phyloP scores from a whole-genome alignment of 352 stramenopile species.

The Pythium pyrilobum region DNA sequence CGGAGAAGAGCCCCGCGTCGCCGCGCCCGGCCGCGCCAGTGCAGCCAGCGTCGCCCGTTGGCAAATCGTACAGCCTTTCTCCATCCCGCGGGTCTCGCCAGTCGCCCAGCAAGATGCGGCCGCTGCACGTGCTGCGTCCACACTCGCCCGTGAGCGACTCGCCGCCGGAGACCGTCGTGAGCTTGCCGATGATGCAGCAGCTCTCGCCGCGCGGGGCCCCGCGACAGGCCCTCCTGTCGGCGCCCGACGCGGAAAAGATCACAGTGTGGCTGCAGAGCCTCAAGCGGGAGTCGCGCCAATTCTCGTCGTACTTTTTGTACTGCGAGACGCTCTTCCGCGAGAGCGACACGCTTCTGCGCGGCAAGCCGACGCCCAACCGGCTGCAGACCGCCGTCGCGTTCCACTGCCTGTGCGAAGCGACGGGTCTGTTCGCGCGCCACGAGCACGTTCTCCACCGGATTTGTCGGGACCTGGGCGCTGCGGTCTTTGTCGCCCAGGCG shows the following conservation, averaged over 20 bases:
- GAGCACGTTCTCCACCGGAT: conserved; percentile 52
- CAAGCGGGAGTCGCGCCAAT: conserved; percentile 29
- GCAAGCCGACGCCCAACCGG: conserved; percentile 59
- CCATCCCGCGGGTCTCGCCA: neutral
- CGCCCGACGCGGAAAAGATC: conserved; percentile 56
- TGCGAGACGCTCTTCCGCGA: conserved; percentile 73
- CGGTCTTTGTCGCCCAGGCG: conserved; percentile 52
- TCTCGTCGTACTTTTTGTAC: conserved; percentile 67
- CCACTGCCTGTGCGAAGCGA: conserved; percentile 64
- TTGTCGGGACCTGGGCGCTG: conserved; percentile 47
- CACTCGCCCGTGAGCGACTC: conserved; percentile 18
- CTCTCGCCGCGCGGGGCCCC: conserved; percentile 15
- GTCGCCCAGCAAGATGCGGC: conserved; percentile 11
- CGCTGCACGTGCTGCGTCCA: conserved; percentile 12
- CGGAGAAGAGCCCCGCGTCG: conserved; percentile 8
- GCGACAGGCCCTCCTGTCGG: conserved; percentile 28
- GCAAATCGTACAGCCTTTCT: neutral
- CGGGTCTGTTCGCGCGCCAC: conserved; percentile 51
- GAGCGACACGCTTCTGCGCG: conserved; percentile 46
- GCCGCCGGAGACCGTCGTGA: conserved; percentile 16
- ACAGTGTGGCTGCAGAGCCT: conserved; percentile 56
- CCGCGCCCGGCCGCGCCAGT: conserved; percentile 1
- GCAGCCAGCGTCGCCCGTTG: neutral
- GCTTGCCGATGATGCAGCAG: conserved; percentile 20
- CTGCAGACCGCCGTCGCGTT: conserved; percentile 71